These are phyloP conservation scores for Mercurialis annua DNA, from an alignment of 345 rosid genomes.

Conservation along the genomic window DNA sequence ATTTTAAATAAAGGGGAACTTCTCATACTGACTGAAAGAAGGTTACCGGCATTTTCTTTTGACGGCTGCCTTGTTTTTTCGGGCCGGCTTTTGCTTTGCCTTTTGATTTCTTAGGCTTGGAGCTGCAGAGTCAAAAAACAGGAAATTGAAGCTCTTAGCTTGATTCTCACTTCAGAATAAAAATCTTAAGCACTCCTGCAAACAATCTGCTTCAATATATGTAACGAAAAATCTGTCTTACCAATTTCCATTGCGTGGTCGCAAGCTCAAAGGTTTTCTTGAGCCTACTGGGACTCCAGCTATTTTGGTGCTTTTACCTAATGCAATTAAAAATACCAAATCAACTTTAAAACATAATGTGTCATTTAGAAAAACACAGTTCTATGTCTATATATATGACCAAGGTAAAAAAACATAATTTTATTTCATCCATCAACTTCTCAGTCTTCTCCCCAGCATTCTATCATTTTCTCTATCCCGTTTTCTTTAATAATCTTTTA, in stretches of 20 bases:
- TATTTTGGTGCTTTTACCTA: background rate
- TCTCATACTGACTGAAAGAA: background rate
- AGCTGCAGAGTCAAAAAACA: conserved; percentile 11
- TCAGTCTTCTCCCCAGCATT: background rate
- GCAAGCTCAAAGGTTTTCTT: background rate
- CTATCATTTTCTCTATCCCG: too few species aligned
- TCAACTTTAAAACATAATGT: background rate
- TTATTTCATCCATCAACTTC: background rate
- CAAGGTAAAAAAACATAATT: background rate
- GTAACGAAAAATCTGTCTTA: background rate
- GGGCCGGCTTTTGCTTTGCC: background rate
- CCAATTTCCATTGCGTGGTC: background rate
- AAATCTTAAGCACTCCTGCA: background rate
- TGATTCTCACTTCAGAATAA: background rate
- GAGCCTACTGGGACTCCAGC: background rate
- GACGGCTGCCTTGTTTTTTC: background rate
- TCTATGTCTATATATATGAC: background rate
- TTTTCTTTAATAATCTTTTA: too few species aligned
- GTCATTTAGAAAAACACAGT: background rate
- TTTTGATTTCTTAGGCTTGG: background rate
- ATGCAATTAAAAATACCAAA: background rate
- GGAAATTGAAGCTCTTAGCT: conserved; percentile 13
- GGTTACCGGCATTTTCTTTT: conserved; percentile 21
- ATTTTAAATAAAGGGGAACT: too few species aligned
- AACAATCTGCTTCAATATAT: background rate